phyloP scores from a whole-genome alignment of 208 protist species.

The Strigomonas culicis region DNA sequence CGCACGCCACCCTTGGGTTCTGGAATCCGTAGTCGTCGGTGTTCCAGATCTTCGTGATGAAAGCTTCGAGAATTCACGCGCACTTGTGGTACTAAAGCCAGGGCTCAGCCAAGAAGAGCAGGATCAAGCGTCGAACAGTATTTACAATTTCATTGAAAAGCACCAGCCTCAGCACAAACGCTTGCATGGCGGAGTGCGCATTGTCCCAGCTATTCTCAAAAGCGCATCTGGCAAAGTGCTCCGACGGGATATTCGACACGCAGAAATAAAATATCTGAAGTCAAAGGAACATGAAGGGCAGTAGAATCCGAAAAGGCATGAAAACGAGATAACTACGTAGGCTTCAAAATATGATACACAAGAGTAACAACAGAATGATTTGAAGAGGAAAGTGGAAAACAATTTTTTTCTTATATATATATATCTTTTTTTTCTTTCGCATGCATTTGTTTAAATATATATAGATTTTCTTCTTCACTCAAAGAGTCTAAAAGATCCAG shows the following conservation, averaged over 20 bases:
- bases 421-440: background rate
- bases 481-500: too few relatives aligned
- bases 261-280: slow-evolving; percentile 31
- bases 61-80: slow-evolving; percentile 69
- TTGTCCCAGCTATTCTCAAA: slow-evolving; percentile 46
- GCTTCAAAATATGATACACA: too few relatives aligned
- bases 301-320: background rate
- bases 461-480: too few relatives aligned
- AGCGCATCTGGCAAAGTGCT: slow-evolving; percentile 75
- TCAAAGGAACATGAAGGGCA: background rate
- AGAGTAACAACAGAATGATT: too few relatives aligned
- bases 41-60: slow-evolving; percentile 38
- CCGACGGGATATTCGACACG: slow-evolving; percentile 37
- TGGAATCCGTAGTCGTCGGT: slow-evolving; percentile 67
- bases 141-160: slow-evolving; percentile 38
- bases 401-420: background rate
- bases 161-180: slow-evolving; percentile 62
- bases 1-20: slow-evolving; percentile 45
- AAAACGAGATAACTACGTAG: too few relatives aligned
- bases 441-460: too few relatives aligned
- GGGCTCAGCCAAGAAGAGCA: slow-evolving; percentile 23
- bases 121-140: slow-evolving; percentile 23
- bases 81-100: slow-evolving; percentile 56
- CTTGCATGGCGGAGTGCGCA: slow-evolving; percentile 60
- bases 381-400: background rate